phyloP scores from a whole-genome alignment of 2,329 filamentous ascomycete genomes.

The Chaetoscypha palmicola region DNA sequence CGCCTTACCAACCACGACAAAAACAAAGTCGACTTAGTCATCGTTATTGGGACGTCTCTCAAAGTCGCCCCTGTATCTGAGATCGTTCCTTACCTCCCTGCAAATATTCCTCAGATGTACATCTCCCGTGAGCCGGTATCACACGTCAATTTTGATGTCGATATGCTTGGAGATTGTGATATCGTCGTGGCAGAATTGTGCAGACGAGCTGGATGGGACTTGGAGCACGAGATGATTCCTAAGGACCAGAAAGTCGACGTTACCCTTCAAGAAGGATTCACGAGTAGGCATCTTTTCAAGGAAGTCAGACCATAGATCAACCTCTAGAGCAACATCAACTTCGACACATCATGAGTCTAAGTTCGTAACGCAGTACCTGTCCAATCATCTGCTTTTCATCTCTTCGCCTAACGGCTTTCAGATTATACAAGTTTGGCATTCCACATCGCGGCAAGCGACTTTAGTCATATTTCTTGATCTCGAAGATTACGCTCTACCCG shows the following conservation, averaged over 20 bases:
- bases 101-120: slow-evolving; percentile 82
- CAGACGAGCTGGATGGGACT: slow-evolving; percentile 69
- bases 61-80: slow-evolving; percentile 95
- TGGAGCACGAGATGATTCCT: slow-evolving; percentile 80
- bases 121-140: slow-evolving; percentile 77
- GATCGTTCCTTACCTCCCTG: slow-evolving; percentile 72
- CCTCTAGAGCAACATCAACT: too few species aligned
- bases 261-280: slow-evolving; percentile 39
- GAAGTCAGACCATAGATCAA: too few species aligned
- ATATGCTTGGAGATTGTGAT: slow-evolving; percentile 92
- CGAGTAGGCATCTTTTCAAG: slow-evolving; percentile 39
- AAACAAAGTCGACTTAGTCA: slow-evolving; percentile 75
- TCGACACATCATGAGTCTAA: too few species aligned
- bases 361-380: too few species aligned
- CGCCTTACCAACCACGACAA: slow-evolving; percentile 77
- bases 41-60: slow-evolving; percentile 92
- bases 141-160: slow-evolving; percentile 94
- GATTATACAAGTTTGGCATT: too few species aligned
- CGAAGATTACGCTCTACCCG: too few species aligned
- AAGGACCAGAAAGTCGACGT: slow-evolving; percentile 55
- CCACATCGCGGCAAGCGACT: too few species aligned
- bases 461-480: too few species aligned
- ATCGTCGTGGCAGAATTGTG: slow-evolving; percentile 83
- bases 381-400: too few species aligned
- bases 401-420: too few species aligned